These are phyloP conservation scores for Miscanthus lutarioriparius DNA, from an alignment of 176 grass and related monocot genomes.

Conservation along the genomic window DNA sequence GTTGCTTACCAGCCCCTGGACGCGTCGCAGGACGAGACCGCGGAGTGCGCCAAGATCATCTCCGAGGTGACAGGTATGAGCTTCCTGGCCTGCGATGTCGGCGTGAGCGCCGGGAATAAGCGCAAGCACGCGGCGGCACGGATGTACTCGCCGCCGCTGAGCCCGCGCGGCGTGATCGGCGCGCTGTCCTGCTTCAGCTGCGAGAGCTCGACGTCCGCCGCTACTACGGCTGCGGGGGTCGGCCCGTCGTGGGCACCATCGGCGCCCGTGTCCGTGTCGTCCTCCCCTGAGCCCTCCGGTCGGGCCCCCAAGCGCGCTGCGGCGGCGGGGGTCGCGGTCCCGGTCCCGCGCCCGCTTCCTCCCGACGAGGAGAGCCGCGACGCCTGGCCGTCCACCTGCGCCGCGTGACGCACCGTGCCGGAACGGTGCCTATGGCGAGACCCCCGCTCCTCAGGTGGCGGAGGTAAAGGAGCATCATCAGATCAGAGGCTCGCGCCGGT, in stretches of 20 bases:
- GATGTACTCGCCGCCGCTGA: slow-evolving; percentile 48
- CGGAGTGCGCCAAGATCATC: slow-evolving; percentile 62
- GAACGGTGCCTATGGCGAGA: background rate
- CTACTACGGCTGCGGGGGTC: background rate
- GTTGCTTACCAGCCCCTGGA: background rate
- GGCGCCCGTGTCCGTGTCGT: slow-evolving; percentile 32
- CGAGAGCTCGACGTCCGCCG: slow-evolving; percentile 57
- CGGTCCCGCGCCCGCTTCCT: background rate
- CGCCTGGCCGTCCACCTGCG: slow-evolving; percentile 42
- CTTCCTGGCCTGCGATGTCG: background rate
- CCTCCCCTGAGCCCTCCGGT: slow-evolving; percentile 34
- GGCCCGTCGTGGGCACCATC: background rate
- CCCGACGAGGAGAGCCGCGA: slow-evolving; percentile 65
- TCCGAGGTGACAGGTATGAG: slow-evolving; percentile 27
- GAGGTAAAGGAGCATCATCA: background rate
- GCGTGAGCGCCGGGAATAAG: slow-evolving; percentile 28
- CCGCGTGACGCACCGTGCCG: background rate
- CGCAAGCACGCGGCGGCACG: slow-evolving; percentile 47
- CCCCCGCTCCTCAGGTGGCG: background rate
- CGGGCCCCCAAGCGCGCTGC: slow-evolving; percentile 27
- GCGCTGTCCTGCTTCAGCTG: slow-evolving; percentile 64
- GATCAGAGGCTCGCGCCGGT: background rate
- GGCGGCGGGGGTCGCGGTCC: background rate
- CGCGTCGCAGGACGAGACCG: slow-evolving; percentile 53
- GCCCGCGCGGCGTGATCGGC: slow-evolving; percentile 63